A percentile compares a stretch with the other conserved stretches of the same genome.
Evolutionary conservation across 2,329 filamentous ascomycete genomes (phyloP).

Genomic region (Pseudohalonectria lignicola): DNA sequence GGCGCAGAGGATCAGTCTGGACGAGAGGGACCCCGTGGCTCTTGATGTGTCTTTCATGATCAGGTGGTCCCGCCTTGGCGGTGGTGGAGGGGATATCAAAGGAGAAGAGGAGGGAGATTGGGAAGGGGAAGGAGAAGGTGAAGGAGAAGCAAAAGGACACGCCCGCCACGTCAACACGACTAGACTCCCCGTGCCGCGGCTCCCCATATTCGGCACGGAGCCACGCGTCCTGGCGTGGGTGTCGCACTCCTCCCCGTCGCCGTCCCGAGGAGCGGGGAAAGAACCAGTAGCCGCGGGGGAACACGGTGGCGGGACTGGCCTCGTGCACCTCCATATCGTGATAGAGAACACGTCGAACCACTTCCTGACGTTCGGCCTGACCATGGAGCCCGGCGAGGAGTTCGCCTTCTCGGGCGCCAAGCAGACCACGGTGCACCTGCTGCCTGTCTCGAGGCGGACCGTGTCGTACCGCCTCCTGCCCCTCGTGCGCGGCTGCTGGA

Average conservation of each 20-base stretch:
- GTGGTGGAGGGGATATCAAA: conserved; percentile 11
- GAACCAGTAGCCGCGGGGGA: too few relatives aligned
- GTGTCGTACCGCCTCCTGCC: conserved; percentile 69
- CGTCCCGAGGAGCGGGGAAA: too few relatives aligned
- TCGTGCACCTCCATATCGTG: conserved; percentile 43
- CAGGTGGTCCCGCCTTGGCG: conserved; percentile 56
- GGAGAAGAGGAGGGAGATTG: too few relatives aligned
- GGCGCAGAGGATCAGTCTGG: conserved; percentile 65
- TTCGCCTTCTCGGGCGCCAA: conserved; percentile 93
- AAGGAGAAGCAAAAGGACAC: conserved; percentile 8
- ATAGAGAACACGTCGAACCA: conserved; percentile 93
- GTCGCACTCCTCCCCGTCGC: conserved; percentile 25
- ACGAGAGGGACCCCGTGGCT: conserved; percentile 67
- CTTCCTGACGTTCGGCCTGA: conserved; percentile 84
- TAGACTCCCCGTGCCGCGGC: conserved; percentile 64
- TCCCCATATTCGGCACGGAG: conserved; percentile 71
- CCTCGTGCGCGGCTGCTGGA: conserved; percentile 53
- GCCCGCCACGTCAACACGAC: conserved; percentile 42
- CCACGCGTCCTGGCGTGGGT: conserved; percentile 67
- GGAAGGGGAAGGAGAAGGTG: too few relatives aligned
- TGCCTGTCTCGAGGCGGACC: conserved; percentile 67
- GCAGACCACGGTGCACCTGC: conserved; percentile 64
- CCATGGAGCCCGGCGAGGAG: conserved; percentile 83
- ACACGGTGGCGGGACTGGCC: conserved; percentile 5
- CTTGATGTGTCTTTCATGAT: conserved; percentile 68